phyloP scores from a whole-genome alignment of 1,284 basidiomycete species.

The Ceratobasidium sp. region DNA sequence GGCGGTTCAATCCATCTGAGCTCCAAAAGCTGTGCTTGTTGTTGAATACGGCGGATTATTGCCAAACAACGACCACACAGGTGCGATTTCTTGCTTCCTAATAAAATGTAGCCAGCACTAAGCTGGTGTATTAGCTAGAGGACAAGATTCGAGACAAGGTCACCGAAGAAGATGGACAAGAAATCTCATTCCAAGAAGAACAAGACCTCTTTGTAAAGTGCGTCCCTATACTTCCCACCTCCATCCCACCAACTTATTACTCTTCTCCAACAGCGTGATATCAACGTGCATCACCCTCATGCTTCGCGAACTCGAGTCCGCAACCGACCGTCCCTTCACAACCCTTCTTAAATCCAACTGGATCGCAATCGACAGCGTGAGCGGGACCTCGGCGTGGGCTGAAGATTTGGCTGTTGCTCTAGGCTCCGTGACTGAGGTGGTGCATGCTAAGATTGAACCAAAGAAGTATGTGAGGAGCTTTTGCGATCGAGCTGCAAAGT shows the following conservation, averaged over 20 bases:
- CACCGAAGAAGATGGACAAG: slow-evolving; percentile 81
- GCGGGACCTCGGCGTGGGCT: slow-evolving; percentile 83
- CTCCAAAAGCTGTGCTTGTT: slow-evolving; percentile 84
- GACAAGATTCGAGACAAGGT: slow-evolving; percentile 90
- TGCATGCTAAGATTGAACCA: slow-evolving; percentile 83
- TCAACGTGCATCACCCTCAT: slow-evolving; percentile 82
- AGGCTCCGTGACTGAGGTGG: slow-evolving; percentile 70
- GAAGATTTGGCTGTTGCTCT: slow-evolving; percentile 74
- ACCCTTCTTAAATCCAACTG: slow-evolving; percentile 81
- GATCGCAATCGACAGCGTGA: slow-evolving; percentile 82
- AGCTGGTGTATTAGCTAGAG: slow-evolving; percentile 23
- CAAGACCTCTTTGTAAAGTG: slow-evolving; percentile 89
- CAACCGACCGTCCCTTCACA: slow-evolving; percentile 79
- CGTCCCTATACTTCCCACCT: slow-evolving; percentile 44
- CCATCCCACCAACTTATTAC: slow-evolving; percentile 9
- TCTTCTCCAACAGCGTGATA: slow-evolving; percentile 66
- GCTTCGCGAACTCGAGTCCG: slow-evolving; percentile 82
- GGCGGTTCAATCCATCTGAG: slow-evolving; percentile 76
- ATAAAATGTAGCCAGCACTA: slow-evolving; percentile 11
- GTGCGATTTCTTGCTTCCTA: slow-evolving; percentile 55
- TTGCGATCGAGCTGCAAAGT: slow-evolving; percentile 92
- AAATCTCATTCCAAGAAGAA: slow-evolving; percentile 85
- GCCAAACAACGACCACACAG: slow-evolving; percentile 89
- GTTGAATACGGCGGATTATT: slow-evolving; percentile 98
- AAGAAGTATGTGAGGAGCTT: slow-evolving; percentile 93